These are phyloP conservation scores for Moesziomyces aphidis DNA, from an alignment of 1,284 basidiomycete genomes.

Conservation along the genomic window DNA sequence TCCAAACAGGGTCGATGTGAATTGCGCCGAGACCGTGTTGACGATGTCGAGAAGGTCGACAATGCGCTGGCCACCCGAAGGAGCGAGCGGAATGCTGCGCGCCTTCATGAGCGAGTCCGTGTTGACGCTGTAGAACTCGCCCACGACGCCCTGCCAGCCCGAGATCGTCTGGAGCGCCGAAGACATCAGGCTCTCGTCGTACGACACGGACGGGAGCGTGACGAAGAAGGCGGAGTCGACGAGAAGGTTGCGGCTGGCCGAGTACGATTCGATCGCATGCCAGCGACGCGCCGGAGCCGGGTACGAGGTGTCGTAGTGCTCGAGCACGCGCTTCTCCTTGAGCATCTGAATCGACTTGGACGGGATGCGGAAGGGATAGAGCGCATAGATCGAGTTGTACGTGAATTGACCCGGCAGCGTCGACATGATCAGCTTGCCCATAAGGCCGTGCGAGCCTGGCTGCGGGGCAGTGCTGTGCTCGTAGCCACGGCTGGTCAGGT, in stretches of 20 bases:
- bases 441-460: conserved; percentile 35
- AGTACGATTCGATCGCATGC: conserved; percentile 42
- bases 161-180: conserved; percentile 37
- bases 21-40: conserved; percentile 43
- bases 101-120: conserved; percentile 20
- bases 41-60: conserved; percentile 44
- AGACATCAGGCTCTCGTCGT: conserved; percentile 39
- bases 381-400: conserved; percentile 50
- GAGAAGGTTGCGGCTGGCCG: conserved; percentile 36
- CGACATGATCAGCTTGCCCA: conserved; percentile 51
- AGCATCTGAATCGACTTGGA: conserved; percentile 72
- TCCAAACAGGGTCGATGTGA: conserved; percentile 41
- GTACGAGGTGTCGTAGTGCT: conserved; percentile 70
- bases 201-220: conserved; percentile 28
- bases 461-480: conserved; percentile 32
- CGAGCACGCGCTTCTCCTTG: conserved; percentile 72
- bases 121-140: conserved; percentile 33
- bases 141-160: conserved; percentile 32
- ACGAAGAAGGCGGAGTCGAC: conserved; percentile 39
- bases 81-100: conserved; percentile 18
- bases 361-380: conserved; percentile 77
- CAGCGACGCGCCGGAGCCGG: conserved; percentile 29
- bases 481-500: conserved; percentile 73
- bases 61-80: conserved; percentile 21
- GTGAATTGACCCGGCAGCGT: conserved; percentile 46